Evolutionary conservation across 257 asterid species (phyloP).

Genomic region (Salvia miltiorrhiza): DNA sequence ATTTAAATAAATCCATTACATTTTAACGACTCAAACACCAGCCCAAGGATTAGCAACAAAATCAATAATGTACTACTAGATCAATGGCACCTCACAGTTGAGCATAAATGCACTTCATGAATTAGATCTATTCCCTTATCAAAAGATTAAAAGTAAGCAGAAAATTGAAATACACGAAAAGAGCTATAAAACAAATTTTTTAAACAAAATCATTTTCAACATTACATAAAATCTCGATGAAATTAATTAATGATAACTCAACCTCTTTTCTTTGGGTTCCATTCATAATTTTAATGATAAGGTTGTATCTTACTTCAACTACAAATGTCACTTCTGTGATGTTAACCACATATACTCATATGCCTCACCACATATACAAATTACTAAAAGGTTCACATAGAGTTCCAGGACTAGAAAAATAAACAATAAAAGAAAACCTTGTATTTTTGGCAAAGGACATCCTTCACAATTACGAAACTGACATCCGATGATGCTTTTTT

Average conservation of each 20-base stretch:
- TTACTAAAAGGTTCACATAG: background rate
- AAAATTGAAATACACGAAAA: background rate
- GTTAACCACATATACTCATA: background rate
- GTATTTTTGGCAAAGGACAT: conserved; percentile 80
- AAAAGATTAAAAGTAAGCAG: background rate
- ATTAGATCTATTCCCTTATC: background rate
- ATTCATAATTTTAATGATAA: background rate
- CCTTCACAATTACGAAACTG: conserved; percentile 83
- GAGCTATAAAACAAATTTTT: background rate
- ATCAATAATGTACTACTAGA: background rate
- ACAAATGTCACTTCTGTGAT: background rate
- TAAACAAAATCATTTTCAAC: background rate
- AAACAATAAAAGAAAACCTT: conserved; percentile 45
- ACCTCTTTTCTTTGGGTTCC: background rate
- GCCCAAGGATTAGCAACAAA: background rate
- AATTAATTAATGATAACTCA: background rate
- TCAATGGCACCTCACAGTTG: background rate
- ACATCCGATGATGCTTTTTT: conserved; percentile 80
- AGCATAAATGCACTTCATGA: background rate
- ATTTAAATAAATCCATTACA: background rate
- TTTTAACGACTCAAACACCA: conserved; percentile 1
- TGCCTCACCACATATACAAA: conserved; percentile 1
- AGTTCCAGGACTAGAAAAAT: conserved; percentile 5
- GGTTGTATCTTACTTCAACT: conserved; percentile 2
- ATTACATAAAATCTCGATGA: background rate